Evolutionary conservation across 2,329 filamentous ascomycete genomes (phyloP), one percentile per base, ranked within the genome.

Genomic region (Nemania sp.): DNA sequence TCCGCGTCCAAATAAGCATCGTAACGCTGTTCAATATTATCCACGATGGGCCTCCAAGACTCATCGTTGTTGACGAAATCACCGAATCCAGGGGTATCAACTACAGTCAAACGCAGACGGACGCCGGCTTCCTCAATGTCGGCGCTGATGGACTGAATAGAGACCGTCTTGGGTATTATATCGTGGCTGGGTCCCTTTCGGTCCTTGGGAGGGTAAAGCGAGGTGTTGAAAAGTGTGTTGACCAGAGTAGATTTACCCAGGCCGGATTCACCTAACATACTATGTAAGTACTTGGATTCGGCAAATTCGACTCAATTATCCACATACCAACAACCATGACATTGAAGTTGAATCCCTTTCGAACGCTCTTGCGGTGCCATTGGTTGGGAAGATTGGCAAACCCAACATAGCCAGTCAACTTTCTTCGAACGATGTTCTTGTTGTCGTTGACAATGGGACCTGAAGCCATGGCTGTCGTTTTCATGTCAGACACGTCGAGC

Each of bases 31-130:
- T 99, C 94, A 69, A 99, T 97, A 82, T 97, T 97, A 81, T 99
- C 94, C 68, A 97, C 88, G 76, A 99, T 99, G 52, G 94, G 94
- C 70, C 94, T 86, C 94, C 94, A 99, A 23, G 94, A 99, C 77
- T 97, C 94, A 69, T 97, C 94, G 72, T 99, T 99, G 88, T 99
- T 99, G 71, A 99, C 94, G 71, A 97, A 99, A 77, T 99, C 94
- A 69, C 94, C 94, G 67, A 99, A 99, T 61, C 94, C 94, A 37
- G 94, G 94, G 8, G 94, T 99, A 68, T 99, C 94, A 61, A 99
- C 94, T 48, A 99, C 94, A 11, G 93, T 99, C 73, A 99, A 77
- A 56, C 94, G 90, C 62, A 99, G 87, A 71, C 94, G 92, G 56
- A 99, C 94, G 62, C 94, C 94, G 61, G 96, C 96, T 80, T 99